A percentile compares a stretch with the other conserved stretches of the same genome.
These are phyloP conservation scores for Lachancea sp. DNA, from an alignment of 805 yeast species.

Conservation along the genomic window DNA sequence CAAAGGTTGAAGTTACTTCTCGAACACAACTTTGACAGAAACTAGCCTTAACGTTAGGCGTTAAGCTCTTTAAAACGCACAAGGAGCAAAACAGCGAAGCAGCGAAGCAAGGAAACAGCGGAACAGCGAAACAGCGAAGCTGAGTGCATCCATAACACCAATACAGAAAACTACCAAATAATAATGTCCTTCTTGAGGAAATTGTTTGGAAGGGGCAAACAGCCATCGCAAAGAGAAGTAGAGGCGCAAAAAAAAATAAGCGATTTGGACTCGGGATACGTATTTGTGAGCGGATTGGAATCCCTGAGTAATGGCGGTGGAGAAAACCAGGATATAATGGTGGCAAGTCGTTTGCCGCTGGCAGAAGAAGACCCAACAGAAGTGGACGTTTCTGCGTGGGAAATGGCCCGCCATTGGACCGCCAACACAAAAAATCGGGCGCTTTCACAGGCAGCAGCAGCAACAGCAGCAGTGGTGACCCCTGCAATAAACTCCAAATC, in stretches of 20 bases:
- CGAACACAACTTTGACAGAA: too few relatives aligned
- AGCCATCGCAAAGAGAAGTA: background rate
- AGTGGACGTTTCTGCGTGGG: constrained; percentile 19
- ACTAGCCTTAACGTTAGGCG: background rate
- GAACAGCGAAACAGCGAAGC: too few relatives aligned
- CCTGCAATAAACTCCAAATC: background rate
- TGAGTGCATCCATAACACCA: too few relatives aligned
- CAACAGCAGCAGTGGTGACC: background rate
- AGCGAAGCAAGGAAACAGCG: too few relatives aligned
- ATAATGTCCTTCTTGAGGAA: constrained; percentile 7
- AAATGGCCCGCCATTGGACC: constrained; percentile 17
- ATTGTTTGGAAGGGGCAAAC: constrained; percentile 3
- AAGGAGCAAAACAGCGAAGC: too few relatives aligned
- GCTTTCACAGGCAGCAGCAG: background rate
- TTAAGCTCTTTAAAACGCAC: too few relatives aligned
- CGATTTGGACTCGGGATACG: constrained; percentile 16
- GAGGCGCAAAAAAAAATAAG: constrained; percentile 1
- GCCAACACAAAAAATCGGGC: background rate
- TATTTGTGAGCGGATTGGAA: constrained; percentile 1
- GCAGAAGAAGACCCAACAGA: constrained; percentile 14
- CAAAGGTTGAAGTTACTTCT: background rate
- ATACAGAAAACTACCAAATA: background rate
- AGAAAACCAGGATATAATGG: background rate
- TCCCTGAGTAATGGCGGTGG: background rate
- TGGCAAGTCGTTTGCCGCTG: background rate